Conservation (phyloP, 306 rosid genomes). For the Notholithocarpus densiflorus region DNA sequence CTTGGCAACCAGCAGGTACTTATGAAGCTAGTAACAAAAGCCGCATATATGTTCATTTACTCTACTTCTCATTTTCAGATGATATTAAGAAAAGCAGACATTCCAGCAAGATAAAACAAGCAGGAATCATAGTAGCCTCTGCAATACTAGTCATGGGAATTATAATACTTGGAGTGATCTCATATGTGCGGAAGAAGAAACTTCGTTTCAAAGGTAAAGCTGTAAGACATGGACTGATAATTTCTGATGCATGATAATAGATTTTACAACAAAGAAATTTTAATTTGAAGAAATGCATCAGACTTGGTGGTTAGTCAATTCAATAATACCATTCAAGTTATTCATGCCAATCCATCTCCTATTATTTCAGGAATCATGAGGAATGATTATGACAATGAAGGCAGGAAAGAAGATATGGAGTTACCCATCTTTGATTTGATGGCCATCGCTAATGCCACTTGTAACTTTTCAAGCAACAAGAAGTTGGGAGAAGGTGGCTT, state of each 20-base stretch:
- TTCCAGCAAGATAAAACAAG: background rate
- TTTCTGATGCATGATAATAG: background rate
- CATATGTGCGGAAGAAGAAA: background rate
- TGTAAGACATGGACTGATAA: background rate
- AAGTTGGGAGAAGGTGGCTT: constrained; percentile 70
- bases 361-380: background rate
- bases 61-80: background rate
- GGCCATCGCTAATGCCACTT: constrained; percentile 37
- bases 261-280: background rate
- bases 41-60: too few species aligned
- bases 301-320: background rate
- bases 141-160: background rate
- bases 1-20: too few species aligned
- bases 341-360: background rate
- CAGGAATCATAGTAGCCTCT: background rate
- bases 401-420: constrained; percentile 35
- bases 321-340: background rate
- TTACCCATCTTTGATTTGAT: constrained; percentile 39
- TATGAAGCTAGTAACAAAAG: too few species aligned
- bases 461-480: constrained; percentile 35
- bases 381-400: background rate
- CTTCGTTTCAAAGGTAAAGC: background rate
- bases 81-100: background rate
- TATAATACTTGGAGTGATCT: background rate
- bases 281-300: background rate